Conservation (phyloP, 306 rosid genomes). For the Carpinus viminea region DNA sequence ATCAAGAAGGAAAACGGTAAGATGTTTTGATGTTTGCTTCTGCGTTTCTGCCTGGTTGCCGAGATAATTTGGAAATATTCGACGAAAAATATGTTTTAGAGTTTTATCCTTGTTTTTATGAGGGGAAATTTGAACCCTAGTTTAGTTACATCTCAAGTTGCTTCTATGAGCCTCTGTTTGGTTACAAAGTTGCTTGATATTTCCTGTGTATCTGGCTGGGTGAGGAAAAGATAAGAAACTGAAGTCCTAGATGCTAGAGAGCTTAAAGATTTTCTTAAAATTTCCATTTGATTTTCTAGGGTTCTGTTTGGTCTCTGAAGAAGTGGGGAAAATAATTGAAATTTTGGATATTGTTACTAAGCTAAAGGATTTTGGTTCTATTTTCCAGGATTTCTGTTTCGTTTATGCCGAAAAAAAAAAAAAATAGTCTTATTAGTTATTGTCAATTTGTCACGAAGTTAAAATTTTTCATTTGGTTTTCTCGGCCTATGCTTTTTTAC, state of each 20-base stretch:
- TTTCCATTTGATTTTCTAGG: slow-evolving; percentile 16
- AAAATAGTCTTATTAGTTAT: background rate
- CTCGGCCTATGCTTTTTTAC: background rate
- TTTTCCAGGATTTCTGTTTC: too few species aligned
- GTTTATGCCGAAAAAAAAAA: background rate
- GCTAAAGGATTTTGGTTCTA: too few species aligned
- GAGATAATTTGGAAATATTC: background rate
- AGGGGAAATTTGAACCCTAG: background rate
- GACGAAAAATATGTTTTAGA: background rate
- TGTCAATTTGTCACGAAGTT: too few species aligned
- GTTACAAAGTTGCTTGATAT: background rate
- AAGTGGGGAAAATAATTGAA: background rate
- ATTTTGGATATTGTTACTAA: too few species aligned
- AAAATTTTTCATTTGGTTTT: background rate
- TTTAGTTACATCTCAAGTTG: too few species aligned
- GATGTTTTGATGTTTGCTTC: background rate
- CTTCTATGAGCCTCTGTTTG: background rate
- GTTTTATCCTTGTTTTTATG: background rate
- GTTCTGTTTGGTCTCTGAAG: background rate
- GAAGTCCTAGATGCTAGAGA: background rate
- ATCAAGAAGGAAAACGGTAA: slow-evolving; percentile 70
- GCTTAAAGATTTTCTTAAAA: background rate
- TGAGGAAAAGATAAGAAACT: background rate
- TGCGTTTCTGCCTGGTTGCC: background rate
- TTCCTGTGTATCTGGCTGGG: background rate